These are phyloP conservation scores for Mycena rebaudengoi DNA, from an alignment of 768 basidiomycete genomes.

Conservation along the genomic window DNA sequence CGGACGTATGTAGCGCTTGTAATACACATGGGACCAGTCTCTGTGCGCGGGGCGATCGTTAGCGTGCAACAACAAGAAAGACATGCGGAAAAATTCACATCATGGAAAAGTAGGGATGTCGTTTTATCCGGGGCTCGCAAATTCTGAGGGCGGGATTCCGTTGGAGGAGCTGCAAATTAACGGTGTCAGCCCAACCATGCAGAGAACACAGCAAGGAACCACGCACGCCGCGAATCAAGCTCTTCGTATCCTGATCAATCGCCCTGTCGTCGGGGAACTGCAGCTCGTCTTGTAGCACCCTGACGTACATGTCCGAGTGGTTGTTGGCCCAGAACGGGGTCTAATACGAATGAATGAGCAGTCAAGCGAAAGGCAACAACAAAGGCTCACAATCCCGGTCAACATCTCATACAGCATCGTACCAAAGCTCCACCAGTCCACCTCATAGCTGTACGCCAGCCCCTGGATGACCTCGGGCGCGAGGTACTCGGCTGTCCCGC, in stretches of 20 bases:
- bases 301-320: constrained; percentile 94
- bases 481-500: constrained; percentile 95
- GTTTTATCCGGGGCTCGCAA: constrained; percentile 92
- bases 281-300: constrained; percentile 90
- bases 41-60: constrained; percentile 48
- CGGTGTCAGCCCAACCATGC: constrained; percentile 11
- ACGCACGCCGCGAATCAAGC: constrained; percentile 92
- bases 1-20: constrained; percentile 92
- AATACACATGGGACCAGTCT: constrained; percentile 94
- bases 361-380: constrained; percentile 8
- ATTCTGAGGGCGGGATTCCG: constrained; percentile 91
- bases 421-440: constrained; percentile 98
- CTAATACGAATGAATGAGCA: constrained; percentile 49
- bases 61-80: constrained; percentile 16
- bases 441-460: constrained; percentile 88
- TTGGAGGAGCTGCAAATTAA: constrained; percentile 87
- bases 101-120: constrained; percentile 94
- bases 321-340: constrained; percentile 94
- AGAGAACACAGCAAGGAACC: not conserved
- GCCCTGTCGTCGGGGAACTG: constrained; percentile 89
- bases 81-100: constrained; percentile 72
- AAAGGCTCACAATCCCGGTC: constrained; percentile 78
- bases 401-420: constrained; percentile 99
- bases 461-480: constrained; percentile 98
- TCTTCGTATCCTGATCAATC: constrained; percentile 96